Conservation (phyloP, 1,284 basidiomycete genomes). For the Kalmanozyma brasiliensis region DNA sequence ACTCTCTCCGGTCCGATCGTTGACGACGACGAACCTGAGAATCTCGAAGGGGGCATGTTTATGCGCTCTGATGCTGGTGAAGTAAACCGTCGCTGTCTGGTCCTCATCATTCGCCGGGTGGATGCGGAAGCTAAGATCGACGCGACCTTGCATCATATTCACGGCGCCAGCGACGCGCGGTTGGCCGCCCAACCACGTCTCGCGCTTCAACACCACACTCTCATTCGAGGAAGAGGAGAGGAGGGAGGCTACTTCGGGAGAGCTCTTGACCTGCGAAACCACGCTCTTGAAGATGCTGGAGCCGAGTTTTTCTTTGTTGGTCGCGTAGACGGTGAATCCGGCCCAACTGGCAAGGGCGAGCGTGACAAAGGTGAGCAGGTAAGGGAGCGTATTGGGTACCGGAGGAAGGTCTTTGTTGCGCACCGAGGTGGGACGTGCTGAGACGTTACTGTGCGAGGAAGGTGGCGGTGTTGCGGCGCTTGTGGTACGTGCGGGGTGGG, state of each 20-base stretch:
- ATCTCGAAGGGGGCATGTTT: conserved; percentile 53
- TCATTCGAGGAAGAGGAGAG: conserved; percentile 34
- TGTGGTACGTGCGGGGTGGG: no score
- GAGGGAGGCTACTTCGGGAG: conserved; percentile 21
- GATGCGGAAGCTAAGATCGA: conserved; percentile 56
- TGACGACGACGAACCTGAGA: conserved; percentile 53
- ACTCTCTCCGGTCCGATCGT: conserved; percentile 21
- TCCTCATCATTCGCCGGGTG: neutral
- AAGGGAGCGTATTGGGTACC: conserved; percentile 20
- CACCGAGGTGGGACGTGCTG: neutral
- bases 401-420: conserved; percentile 9
- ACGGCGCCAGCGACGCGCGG: conserved; percentile 49
- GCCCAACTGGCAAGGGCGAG: conserved; percentile 40
- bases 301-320: conserved; percentile 60
- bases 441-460: neutral
- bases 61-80: conserved; percentile 51
- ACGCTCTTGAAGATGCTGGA: conserved; percentile 53
- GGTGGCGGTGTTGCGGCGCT: neutral
- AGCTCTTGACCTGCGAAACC: conserved; percentile 43
- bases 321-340: conserved; percentile 50
- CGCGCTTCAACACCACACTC: conserved; percentile 15
- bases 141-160: conserved; percentile 61
- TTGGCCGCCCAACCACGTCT: conserved; percentile 29
- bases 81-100: conserved; percentile 46
- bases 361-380: conserved; percentile 1